Evolutionary conservation across 2,329 filamentous ascomycete genomes (phyloP).

Genomic region (Colletotrichum costaricense): DNA sequence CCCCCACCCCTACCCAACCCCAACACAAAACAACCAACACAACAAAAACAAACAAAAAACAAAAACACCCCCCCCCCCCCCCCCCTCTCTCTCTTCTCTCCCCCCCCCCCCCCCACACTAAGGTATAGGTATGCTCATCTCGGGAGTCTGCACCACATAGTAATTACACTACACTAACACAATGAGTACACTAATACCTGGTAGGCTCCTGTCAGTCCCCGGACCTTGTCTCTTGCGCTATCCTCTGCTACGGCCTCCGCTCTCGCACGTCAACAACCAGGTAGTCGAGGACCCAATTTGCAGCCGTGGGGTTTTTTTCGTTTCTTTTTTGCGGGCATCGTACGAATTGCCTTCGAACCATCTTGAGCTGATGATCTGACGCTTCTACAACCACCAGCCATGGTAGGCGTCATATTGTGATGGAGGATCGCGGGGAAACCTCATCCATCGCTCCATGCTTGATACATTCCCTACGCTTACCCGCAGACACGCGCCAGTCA

Average conservation of each 20-base stretch:
- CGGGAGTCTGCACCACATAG: slow-evolving; percentile 28
- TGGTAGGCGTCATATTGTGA: slow-evolving; percentile 17
- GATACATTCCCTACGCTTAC: neutral
- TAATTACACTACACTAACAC: neutral
- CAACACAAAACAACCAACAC: too few relatives aligned
- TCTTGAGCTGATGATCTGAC: slow-evolving; percentile 30
- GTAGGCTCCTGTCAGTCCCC: slow-evolving; percentile 18
- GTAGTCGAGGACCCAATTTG: neutral
- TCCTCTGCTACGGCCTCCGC: slow-evolving; percentile 18
- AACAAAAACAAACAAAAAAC: too few relatives aligned
- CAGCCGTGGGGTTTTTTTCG: neutral
- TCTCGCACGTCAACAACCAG: slow-evolving; percentile 29
- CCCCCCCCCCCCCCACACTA: neutral
- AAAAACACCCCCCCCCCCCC: neutral
- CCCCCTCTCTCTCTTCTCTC: too few relatives aligned
- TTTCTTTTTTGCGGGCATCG: slow-evolving; percentile 30
- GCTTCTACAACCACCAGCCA: slow-evolving; percentile 9
- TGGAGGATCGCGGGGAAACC: slow-evolving; percentile 11
- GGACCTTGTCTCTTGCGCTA: slow-evolving; percentile 33
- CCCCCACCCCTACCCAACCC: too few relatives aligned
- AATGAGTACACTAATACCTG: neutral
- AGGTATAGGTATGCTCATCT: slow-evolving; percentile 14
- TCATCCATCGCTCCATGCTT: slow-evolving; percentile 18
- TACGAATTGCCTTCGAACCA: slow-evolving; percentile 20
- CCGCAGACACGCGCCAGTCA: neutral